Evolutionary conservation across 2,329 filamentous ascomycete genomes (phyloP).

Genomic region (Thelonectria olida): DNA sequence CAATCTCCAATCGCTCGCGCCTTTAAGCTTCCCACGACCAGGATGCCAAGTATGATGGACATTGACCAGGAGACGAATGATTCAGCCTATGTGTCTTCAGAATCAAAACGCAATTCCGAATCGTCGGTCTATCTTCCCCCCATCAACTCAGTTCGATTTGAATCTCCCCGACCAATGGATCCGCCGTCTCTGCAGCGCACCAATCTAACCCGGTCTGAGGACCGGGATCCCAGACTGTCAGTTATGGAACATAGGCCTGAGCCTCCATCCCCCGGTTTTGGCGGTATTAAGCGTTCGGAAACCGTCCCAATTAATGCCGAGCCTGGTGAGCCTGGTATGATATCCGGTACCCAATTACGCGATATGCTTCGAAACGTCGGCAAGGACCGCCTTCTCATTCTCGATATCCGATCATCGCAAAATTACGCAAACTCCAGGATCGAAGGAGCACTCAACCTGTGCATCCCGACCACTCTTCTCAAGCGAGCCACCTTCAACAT

Average conservation of each 20-base stretch:
- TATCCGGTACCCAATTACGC: conserved; percentile 63
- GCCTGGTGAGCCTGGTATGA: conserved; percentile 57
- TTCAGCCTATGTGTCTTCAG: conserved; percentile 63
- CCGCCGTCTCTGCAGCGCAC: conserved; percentile 31
- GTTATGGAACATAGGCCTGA: conserved; percentile 58
- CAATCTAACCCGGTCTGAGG: conserved; percentile 54
- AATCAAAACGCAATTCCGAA: conserved; percentile 63
- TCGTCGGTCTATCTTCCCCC: conserved; percentile 54
- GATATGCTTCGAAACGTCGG: conserved; percentile 60
- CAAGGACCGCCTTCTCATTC: conserved; percentile 66
- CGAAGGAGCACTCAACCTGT: conserved; percentile 85
- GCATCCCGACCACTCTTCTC: conserved; percentile 91
- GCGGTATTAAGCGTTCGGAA: conserved; percentile 50
- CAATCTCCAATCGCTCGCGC: conserved; percentile 45
- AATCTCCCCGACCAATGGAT: conserved; percentile 48
- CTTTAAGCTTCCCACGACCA: conserved; percentile 31
- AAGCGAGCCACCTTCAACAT: conserved; percentile 92
- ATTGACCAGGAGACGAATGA: conserved; percentile 59
- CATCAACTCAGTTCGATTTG: conserved; percentile 54
- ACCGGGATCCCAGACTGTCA: conserved; percentile 64
- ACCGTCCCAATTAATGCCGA: conserved; percentile 64
- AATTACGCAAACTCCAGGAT: conserved; percentile 82
- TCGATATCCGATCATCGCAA: conserved; percentile 88
- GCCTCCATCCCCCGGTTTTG: conserved; percentile 44
- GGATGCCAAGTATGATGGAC: conserved; percentile 49